phyloP scores from a whole-genome alignment of 2,329 filamentous ascomycete genomes.

The Pseudodiploospora longispora region DNA sequence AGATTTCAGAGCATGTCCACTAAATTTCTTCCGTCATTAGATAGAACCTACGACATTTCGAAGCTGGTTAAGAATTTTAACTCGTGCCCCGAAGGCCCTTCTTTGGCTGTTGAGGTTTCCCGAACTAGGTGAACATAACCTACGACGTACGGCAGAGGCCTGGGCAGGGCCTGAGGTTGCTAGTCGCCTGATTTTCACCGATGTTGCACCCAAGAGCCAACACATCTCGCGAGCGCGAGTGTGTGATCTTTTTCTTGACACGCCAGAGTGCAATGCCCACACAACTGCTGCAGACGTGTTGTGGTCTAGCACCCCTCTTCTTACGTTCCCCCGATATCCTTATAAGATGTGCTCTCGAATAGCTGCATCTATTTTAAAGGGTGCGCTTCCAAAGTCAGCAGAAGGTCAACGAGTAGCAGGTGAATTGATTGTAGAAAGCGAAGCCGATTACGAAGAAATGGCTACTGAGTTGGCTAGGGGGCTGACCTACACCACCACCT shows the following conservation, averaged over 20 bases:
- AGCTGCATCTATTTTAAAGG: conserved; percentile 88
- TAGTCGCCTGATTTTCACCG: conserved; percentile 83
- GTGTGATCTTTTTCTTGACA: conserved; percentile 93
- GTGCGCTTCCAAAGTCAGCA: conserved; percentile 67
- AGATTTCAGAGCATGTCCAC: not conserved
- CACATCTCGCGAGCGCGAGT: conserved; percentile 89
- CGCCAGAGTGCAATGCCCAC: conserved; percentile 95
- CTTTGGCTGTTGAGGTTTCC: conserved; percentile 97
- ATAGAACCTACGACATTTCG: conserved; percentile 97
- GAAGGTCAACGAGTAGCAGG: conserved; percentile 59
- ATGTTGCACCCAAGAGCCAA: conserved; percentile 89
- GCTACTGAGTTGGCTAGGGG: conserved; percentile 60
- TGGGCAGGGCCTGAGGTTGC: conserved; percentile 87
- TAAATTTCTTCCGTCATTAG: conserved; percentile 33
- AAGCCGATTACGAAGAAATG: conserved; percentile 76
- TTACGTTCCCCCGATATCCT: conserved; percentile 83
- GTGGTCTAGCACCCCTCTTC: conserved; percentile 89
- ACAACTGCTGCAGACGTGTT: conserved; percentile 94
- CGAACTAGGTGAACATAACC: conserved; percentile 80
- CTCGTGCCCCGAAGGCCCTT: conserved; percentile 75
- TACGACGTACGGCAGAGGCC: conserved; percentile 66
- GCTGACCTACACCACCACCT: conserved; percentile 47
- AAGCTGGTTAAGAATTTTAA: conserved; percentile 87
- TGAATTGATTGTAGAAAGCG: conserved; percentile 70
- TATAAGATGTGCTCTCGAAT: conserved; percentile 99